These are phyloP conservation scores for Paecilomyces fulvus DNA, from an alignment of 2,329 filamentous ascomycete species.

Conservation along the genomic window DNA sequence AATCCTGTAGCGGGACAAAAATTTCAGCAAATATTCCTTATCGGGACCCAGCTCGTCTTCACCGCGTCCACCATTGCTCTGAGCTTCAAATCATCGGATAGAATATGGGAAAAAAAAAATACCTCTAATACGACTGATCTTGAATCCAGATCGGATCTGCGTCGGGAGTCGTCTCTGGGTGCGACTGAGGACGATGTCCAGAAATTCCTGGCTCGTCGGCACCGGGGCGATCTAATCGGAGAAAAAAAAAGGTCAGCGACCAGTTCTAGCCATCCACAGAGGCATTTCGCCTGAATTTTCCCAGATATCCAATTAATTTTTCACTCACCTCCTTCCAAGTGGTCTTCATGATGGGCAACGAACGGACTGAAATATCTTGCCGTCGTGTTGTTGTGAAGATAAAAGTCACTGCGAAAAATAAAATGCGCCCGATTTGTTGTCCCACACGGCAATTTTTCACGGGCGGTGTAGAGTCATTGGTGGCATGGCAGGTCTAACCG, in stretches of 20 bases:
- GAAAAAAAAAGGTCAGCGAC: constrained; percentile 31
- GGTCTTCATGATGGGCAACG: constrained; percentile 45
- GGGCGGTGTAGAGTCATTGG: constrained; percentile 1
- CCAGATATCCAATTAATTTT: not conserved
- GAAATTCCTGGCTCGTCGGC: constrained; percentile 87
- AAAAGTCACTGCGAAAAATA: constrained; percentile 6
- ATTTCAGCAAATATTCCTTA: constrained; percentile 16
- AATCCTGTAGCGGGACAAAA: constrained; percentile 50
- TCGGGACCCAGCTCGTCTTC: not conserved
- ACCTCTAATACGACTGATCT: constrained; percentile 82
- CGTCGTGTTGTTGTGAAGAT: constrained; percentile 1
- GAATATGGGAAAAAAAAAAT: constrained; percentile 11
- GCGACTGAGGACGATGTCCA: constrained; percentile 92
- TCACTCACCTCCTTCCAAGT: constrained; percentile 49
- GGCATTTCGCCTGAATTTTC: not conserved
- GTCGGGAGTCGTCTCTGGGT: constrained; percentile 90
- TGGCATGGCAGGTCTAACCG: constrained; percentile 6
- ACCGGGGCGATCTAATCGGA: constrained; percentile 62
- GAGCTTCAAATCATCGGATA: not conserved
- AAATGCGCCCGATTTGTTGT: constrained; percentile 1
- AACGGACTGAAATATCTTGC: constrained; percentile 2
- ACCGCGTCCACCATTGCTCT: not conserved
- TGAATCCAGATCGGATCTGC: constrained; percentile 91
- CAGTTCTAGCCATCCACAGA: too few species aligned
- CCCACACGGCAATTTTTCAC: constrained; percentile 4